Evolutionary conservation across 164 flowering plant species (phyloP).

Genomic region (Berberis thunbergii): DNA sequence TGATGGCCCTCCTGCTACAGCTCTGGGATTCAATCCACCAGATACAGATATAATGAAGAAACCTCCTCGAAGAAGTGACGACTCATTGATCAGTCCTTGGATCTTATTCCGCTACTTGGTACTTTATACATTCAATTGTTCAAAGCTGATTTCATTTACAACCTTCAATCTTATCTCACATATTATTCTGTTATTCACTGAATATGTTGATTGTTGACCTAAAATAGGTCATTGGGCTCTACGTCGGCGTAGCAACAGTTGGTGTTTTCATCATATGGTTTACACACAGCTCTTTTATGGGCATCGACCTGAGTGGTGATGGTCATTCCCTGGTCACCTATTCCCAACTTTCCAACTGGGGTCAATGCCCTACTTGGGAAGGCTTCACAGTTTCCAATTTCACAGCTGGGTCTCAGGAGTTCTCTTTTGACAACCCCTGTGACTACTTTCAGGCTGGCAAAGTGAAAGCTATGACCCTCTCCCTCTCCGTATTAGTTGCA

Average conservation of each 20-base stretch:
- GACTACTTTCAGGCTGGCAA: constrained; percentile 76
- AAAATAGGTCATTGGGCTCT: constrained; percentile 69
- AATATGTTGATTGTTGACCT: not conserved
- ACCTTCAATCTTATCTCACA: not conserved
- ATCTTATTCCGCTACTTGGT: constrained; percentile 88
- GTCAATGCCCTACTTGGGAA: constrained; percentile 61
- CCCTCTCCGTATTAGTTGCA: constrained; percentile 82
- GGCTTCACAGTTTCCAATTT: constrained; percentile 54
- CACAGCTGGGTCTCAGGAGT: constrained; percentile 55
- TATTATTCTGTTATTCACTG: not conserved
- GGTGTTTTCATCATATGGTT: constrained; percentile 85
- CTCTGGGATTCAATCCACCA: constrained; percentile 90
- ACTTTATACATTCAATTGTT: not conserved
- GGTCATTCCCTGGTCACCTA: constrained; percentile 75
- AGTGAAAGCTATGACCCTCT: constrained; percentile 75
- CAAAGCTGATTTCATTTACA: not conserved
- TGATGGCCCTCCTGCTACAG: constrained; percentile 98
- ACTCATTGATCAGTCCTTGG: constrained; percentile 81
- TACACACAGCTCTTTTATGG: constrained; percentile 63
- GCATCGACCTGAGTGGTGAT: constrained; percentile 65
- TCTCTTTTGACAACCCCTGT: constrained; percentile 60
- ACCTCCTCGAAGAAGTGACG: constrained; percentile 80
- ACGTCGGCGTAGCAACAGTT: constrained; percentile 83
- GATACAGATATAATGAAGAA: constrained; percentile 86
- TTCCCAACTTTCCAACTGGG: constrained; percentile 79